phyloP scores from a whole-genome alignment of 2,329 filamentous ascomycete genomes.

The Rutstroemia sp. region DNA sequence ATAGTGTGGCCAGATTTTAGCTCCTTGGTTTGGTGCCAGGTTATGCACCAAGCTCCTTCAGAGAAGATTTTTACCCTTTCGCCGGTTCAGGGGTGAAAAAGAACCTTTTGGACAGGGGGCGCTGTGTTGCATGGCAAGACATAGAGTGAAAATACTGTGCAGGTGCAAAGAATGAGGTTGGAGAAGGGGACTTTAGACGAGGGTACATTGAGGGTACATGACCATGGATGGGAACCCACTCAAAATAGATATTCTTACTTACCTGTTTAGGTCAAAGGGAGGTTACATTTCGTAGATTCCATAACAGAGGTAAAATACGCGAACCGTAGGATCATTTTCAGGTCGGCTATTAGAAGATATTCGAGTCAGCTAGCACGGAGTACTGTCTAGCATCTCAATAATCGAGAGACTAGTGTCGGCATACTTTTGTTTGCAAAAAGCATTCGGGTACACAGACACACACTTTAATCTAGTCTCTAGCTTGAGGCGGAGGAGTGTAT shows the following conservation, averaged over 20 bases:
- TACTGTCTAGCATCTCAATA: neutral
- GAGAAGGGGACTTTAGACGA: neutral
- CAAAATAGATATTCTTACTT: constrained; percentile 1
- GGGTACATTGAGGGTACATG: neutral
- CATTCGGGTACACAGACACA: neutral
- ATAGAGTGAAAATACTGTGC: neutral
- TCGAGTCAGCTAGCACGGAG: neutral
- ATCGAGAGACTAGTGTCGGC: neutral
- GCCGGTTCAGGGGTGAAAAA: constrained; percentile 1
- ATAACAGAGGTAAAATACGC: neutral
- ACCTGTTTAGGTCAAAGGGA: neutral
- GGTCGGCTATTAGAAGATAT: constrained; percentile 5
- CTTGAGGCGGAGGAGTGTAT: neutral
- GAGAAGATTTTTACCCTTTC: neutral
- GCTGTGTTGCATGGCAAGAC: constrained; percentile 1
- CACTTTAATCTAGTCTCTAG: neutral
- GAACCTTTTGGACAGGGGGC: neutral
- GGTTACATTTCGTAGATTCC: neutral
- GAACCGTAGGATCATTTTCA: neutral
- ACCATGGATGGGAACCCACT: neutral
- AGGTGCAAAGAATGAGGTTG: neutral
- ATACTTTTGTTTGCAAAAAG: neutral
- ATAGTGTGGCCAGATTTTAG: neutral
- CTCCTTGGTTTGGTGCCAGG: constrained; percentile 8
- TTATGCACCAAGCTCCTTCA: constrained; percentile 15